Evolutionary conservation across 2,329 filamentous ascomycete species (phyloP).

Genomic region (Penicillium sclerotigenum): DNA sequence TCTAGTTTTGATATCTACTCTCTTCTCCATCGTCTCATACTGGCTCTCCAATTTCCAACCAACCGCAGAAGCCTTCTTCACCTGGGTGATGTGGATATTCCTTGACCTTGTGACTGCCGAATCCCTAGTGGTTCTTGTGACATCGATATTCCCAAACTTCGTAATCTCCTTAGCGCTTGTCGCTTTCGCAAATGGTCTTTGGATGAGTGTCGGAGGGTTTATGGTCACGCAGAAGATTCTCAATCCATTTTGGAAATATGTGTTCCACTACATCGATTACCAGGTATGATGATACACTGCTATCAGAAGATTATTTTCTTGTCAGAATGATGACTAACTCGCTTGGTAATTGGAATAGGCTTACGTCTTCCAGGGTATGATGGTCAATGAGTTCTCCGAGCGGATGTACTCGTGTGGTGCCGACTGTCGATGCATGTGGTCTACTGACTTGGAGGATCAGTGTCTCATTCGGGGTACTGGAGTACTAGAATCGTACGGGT

Average conservation of each 20-base stretch:
- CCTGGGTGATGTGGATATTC: slow-evolving; percentile 80
- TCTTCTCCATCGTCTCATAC: slow-evolving; percentile 75
- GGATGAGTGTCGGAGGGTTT: slow-evolving; percentile 85
- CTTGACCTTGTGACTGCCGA: slow-evolving; percentile 79
- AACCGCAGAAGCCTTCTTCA: slow-evolving; percentile 65
- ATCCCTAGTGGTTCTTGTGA: slow-evolving; percentile 74
- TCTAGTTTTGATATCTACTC: slow-evolving; percentile 64
- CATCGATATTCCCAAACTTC: slow-evolving; percentile 71
- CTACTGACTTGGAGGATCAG: slow-evolving; percentile 57
- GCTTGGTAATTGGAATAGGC: slow-evolving; percentile 33
- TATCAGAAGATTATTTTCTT: background rate
- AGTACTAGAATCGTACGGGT: slow-evolving; percentile 69
- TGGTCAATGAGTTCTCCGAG: slow-evolving; percentile 77
- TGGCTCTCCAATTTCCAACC: slow-evolving; percentile 76
- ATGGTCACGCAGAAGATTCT: slow-evolving; percentile 69
- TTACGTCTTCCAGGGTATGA: slow-evolving; percentile 89
- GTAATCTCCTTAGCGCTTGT: slow-evolving; percentile 75
- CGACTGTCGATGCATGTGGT: slow-evolving; percentile 68
- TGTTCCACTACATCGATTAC: slow-evolving; percentile 86
- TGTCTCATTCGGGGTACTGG: slow-evolving; percentile 69
- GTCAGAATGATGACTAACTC: background rate
- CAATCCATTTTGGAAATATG: slow-evolving; percentile 82
- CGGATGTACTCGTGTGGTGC: slow-evolving; percentile 61
- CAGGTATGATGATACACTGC: slow-evolving; percentile 47
- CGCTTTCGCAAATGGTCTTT: slow-evolving; percentile 82